A percentile compares a stretch with the other conserved stretches of the same genome.
Evolutionary conservation across 1,284 basidiomycete genomes (phyloP).

Genomic region (Cryptococcus depauperatus): DNA sequence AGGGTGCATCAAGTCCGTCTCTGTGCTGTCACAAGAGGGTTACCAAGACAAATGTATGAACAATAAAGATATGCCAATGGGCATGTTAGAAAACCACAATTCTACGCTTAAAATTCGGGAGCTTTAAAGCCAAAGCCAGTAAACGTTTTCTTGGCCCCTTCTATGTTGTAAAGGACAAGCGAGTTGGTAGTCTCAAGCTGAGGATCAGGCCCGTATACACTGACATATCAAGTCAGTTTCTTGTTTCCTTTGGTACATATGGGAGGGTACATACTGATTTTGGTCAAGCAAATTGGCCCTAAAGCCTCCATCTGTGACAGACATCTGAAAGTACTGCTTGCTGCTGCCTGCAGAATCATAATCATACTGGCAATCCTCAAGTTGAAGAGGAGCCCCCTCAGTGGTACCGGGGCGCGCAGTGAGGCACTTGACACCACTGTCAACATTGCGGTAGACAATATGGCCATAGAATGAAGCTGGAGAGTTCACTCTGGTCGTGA

Average conservation of each 20-base stretch:
- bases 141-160: constrained; percentile 7
- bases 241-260: not conserved
- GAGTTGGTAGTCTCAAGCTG: constrained; percentile 6
- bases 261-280: constrained; percentile 1
- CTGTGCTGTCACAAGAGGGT: too few species aligned
- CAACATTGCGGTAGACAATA: constrained; percentile 10
- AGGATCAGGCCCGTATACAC: constrained; percentile 10
- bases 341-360: constrained; percentile 10
- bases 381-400: constrained; percentile 6
- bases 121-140: constrained; percentile 14
- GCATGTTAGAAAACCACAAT: too few species aligned
- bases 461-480: constrained; percentile 15
- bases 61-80: too few species aligned
- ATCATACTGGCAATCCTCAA: constrained; percentile 16
- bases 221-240: not conserved
- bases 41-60: too few species aligned
- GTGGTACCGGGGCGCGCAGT: constrained; percentile 1
- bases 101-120: constrained; percentile 4
- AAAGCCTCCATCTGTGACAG: constrained; percentile 2
- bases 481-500: constrained; percentile 6
- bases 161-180: constrained; percentile 6
- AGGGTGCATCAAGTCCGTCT: too few species aligned
- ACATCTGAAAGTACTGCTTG: constrained; percentile 16
- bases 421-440: constrained; percentile 10
- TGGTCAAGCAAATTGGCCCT: constrained; percentile 6